Evolutionary conservation across 345 rosid species (phyloP).

Genomic region (Salix brachista): DNA sequence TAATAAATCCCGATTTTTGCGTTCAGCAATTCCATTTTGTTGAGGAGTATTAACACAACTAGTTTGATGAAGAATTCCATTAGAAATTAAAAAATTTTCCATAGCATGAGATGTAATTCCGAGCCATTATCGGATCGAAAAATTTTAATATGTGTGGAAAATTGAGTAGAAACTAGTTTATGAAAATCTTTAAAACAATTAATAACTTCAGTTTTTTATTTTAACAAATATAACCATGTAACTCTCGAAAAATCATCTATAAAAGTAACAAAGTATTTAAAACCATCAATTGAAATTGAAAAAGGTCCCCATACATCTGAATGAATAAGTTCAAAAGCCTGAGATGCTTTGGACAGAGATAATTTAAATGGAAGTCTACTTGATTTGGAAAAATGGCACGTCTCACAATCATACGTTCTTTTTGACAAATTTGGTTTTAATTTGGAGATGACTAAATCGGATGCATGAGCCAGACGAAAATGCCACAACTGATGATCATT

Average conservation of each 20-base stretch:
- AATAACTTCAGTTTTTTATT: background rate
- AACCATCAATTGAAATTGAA: no score
- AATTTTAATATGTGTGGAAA: background rate
- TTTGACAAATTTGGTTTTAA: background rate
- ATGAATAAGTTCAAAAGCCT: background rate
- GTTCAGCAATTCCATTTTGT: background rate
- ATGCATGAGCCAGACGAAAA: background rate
- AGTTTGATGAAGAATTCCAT: background rate
- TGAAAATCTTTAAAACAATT: background rate
- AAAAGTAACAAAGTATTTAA: background rate
- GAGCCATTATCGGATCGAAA: background rate
- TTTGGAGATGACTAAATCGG: background rate
- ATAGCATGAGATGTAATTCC: background rate
- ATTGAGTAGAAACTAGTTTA: background rate
- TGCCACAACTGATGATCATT: background rate
- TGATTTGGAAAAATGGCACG: background rate
- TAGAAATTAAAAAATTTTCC: background rate
- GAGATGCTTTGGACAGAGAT: background rate
- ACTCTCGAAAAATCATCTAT: background rate
- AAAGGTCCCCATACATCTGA: no score
- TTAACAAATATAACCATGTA: background rate
- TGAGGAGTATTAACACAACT: background rate
- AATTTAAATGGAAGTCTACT: background rate
- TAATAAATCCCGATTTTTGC: background rate
- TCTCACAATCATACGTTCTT: background rate